Evolutionary conservation across 441 rosid genomes (phyloP), one percentile per base, ranked within the genome.

Genomic region (Jatropha podagrica): DNA sequence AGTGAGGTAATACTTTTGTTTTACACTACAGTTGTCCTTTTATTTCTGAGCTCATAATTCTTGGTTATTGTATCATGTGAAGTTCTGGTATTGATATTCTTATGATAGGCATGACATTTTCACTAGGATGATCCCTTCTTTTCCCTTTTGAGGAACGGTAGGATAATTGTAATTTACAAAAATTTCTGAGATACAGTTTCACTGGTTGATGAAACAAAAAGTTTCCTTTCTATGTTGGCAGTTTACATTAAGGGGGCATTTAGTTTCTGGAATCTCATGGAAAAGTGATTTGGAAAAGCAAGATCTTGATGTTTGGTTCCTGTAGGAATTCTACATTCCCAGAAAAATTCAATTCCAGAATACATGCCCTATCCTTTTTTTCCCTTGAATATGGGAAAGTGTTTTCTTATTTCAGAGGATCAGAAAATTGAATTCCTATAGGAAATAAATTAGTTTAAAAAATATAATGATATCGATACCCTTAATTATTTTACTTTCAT

Each of bases 1-100:
- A 80, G 85, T 55, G 98, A 96, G 99, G 99, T 97, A 87, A 69
- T 78, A 81, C 67, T 76, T 37, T 63, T 79, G 40, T 61, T 64
- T 42, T 42, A 32, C 2, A 37, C 7, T 62, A 48, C 41, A 38
- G 15, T 44, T 41, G 37, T 56, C 63, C 44, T 54, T 48, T 72
- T 65, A 61, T 49, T 44, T 27, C 46, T 59, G 26, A 38, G 55
- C 40, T 71, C 26, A 6, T 62, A 51, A 46, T 7, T 8, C 60
- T 27, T 56, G 40, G 37, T 56, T 58, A 60, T 37, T 38, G 14
- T 49, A 62, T 46, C 26, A 63, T 63, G 40, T 42, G 65, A 52
- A 63, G 17, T 62, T 61, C 20, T 48, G 54, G 61, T 48, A 32
- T 38, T 18, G 72, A 40, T 63, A n/a, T 42, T 60, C 41, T 65